Conservation (phyloP, 2,329 filamentous ascomycete species). For the Canariomyces notabilis region DNA sequence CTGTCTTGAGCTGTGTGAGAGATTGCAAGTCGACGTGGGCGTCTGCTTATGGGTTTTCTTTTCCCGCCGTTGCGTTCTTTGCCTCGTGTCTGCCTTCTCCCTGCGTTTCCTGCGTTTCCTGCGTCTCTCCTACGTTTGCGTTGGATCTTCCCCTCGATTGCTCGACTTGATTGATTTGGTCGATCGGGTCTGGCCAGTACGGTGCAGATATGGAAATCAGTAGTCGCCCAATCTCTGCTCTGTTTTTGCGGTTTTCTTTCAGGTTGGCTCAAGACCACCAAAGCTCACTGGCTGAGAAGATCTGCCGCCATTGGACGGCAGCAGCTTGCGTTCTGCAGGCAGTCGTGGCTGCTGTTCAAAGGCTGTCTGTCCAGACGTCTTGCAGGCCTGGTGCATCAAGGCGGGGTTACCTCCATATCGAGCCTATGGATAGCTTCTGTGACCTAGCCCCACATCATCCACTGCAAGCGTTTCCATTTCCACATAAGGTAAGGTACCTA, state of each 20-base stretch:
- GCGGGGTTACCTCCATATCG: too few relatives aligned
- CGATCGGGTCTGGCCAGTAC: constrained; percentile 1
- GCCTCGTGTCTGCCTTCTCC: too few relatives aligned
- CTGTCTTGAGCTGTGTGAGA: constrained; percentile 6
- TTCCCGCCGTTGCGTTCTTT: constrained; percentile 4
- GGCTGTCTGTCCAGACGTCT: constrained; percentile 24
- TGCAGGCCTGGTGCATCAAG: constrained; percentile 7
- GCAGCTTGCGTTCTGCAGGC: constrained; percentile 35
- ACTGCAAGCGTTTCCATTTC: too few relatives aligned
- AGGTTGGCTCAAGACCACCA: neutral
- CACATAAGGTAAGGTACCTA: too few relatives aligned
- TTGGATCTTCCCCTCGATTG: neutral
- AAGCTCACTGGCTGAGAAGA: constrained; percentile 3
- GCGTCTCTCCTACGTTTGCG: constrained; percentile 2
- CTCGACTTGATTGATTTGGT: neutral
- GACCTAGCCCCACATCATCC: too few relatives aligned
- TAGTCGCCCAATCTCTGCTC: constrained; percentile 18
- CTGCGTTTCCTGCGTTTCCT: constrained; percentile 4
- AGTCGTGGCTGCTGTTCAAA: constrained; percentile 47
- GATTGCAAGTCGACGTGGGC: constrained; percentile 13
- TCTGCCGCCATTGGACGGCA: constrained; percentile 22
- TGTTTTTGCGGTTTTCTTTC: constrained; percentile 12
- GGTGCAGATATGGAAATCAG: constrained; percentile 20
- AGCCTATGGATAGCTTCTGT: too few relatives aligned
- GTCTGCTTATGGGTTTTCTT: constrained; percentile 8